Evolutionary conservation across 768 basidiomycete species (phyloP), one percentile per base, ranked within the genome.

Genomic region (Vishniacozyma victoriae): DNA sequence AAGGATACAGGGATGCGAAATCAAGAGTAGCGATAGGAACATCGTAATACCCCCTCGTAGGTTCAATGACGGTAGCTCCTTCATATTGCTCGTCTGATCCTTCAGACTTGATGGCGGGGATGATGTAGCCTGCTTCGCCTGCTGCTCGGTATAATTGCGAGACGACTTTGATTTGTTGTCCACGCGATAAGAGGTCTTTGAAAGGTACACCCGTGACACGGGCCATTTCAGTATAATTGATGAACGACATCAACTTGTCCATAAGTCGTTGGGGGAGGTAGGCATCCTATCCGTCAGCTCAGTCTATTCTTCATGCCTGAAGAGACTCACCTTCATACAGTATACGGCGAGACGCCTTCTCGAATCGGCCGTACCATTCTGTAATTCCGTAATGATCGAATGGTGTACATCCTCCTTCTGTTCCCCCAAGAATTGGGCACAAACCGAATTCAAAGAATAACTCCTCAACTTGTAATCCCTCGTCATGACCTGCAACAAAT

Each of bases 131-230:
- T 46, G 90, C 87, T 20, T 85, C 84, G 46, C 88, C 89, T 15
- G 92, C 92, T 72, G 85, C 89, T 41, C 95, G 83, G 74, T 81
- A 96, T 5, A 99, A 78, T 68, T 99, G 95, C 7, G 91, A 95
- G 46, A 99, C 77, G 38, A 99, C 95, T 69, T 97, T 99, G 78
- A 99, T 96, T 35, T 93, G 96, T 70, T 99, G 95, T 1, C 95
- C 95, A 33, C 93, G 82, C 16, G 91, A 78, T 6, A 99, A 78
- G 5, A 99, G 78, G 69, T 82, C 96, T 65, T 96, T 97, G 80
- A 99, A 99, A 0, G 95, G 95, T 11, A 99, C 91, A n/a, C 95
- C 95, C 0, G 95, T 99, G 3, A 99, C 95, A 70, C 95, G 87
- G n/a, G 95, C 80, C 95, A 99, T 97, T 71, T 99, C 95, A 38